phyloP scores from a whole-genome alignment of 2,329 filamentous ascomycete species.

The Ceratocystis colombiana region DNA sequence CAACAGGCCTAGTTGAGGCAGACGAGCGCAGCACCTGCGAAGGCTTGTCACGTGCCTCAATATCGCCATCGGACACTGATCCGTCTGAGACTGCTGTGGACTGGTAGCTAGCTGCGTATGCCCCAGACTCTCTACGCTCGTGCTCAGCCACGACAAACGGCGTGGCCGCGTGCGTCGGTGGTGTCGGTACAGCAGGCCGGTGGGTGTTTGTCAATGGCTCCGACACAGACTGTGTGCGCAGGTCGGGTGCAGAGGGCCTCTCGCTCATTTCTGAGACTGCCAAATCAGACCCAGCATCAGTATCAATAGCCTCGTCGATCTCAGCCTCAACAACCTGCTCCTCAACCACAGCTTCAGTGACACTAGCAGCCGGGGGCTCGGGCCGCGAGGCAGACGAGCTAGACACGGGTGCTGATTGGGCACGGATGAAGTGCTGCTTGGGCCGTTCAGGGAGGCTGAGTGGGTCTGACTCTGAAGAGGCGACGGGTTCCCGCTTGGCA shows the following conservation, averaged over 20 bases:
- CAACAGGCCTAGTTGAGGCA: background rate
- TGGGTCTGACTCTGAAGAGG: background rate
- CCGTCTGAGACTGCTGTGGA: background rate
- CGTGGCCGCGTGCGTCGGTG: slow-evolving; percentile 14
- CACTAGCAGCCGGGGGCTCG: background rate
- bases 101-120: background rate
- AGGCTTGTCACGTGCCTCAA: background rate
- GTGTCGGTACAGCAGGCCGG: slow-evolving; percentile 16
- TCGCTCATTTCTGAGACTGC: background rate
- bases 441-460: background rate
- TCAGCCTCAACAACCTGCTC: slow-evolving; percentile 3
- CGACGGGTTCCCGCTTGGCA: background rate
- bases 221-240: background rate
- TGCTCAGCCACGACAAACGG: slow-evolving; percentile 1
- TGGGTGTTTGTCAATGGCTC: background rate
- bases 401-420: slow-evolving; percentile 1
- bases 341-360: background rate
- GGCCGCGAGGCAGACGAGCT: background rate
- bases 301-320: background rate
- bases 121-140: background rate
- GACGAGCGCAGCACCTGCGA: background rate
- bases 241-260: background rate
- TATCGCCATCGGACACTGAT: background rate
- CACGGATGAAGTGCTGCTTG: background rate
- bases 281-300: background rate